Evolutionary conservation across 2,329 filamentous ascomycete genomes (phyloP).

Genomic region (Canariomyces notabilis): DNA sequence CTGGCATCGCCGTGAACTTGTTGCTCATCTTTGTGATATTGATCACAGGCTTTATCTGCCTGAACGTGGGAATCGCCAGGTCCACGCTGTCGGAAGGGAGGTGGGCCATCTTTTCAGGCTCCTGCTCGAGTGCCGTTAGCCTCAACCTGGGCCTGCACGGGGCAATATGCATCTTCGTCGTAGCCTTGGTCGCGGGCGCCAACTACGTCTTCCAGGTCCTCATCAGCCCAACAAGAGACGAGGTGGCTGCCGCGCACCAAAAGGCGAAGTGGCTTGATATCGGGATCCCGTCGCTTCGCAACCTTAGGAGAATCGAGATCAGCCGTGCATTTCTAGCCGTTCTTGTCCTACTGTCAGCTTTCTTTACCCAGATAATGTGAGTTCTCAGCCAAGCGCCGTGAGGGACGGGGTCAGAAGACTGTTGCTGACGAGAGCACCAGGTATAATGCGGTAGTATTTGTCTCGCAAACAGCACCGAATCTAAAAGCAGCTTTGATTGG

Average conservation of each 20-base stretch:
- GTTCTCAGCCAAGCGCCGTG: conserved; percentile 18
- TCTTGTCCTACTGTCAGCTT: conserved; percentile 38
- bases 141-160: conserved; percentile 41
- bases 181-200: conserved; percentile 43
- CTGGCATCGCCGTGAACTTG: conserved; percentile 41
- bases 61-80: conserved; percentile 32
- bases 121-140: conserved; percentile 33
- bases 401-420: not conserved
- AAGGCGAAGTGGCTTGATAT: conserved; percentile 47
- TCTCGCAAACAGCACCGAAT: conserved; percentile 33
- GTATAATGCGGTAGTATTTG: conserved; percentile 49
- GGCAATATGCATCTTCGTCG: conserved; percentile 39
- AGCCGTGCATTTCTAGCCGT: conserved; percentile 36
- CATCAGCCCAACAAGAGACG: conserved; percentile 46
- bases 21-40: conserved; percentile 37
- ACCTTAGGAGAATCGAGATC: conserved; percentile 41
- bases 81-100: conserved; percentile 32
- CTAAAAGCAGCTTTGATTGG: conserved; percentile 34
- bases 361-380: conserved; percentile 47
- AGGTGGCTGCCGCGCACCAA: conserved; percentile 44
- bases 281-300: conserved; percentile 48
- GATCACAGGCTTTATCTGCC: conserved; percentile 33
- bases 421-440: conserved; percentile 27
- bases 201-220: conserved; percentile 53
- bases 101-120: conserved; percentile 35